A percentile compares a stretch with the other conserved stretches of the same genome.
Evolutionary conservation across 2,329 filamentous ascomycete genomes (phyloP).

Genomic region (Curvularia sp.): DNA sequence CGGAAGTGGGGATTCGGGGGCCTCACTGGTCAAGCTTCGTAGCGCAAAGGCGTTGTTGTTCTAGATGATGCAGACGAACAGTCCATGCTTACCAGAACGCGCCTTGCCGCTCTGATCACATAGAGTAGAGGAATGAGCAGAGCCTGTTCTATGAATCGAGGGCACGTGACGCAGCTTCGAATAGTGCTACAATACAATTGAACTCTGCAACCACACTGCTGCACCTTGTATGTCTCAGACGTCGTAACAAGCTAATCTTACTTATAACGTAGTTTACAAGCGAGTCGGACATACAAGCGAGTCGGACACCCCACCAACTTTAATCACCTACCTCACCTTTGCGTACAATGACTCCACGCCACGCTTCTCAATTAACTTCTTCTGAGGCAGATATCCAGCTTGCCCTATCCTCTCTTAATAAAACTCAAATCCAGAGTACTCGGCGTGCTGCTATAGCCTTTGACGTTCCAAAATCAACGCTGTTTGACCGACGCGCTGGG

Average conservation of each 20-base stretch:
- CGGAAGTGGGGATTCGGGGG: conserved; percentile 49
- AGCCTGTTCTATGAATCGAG: background rate
- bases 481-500: too few species aligned
- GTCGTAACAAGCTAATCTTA: background rate
- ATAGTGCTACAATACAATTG: background rate
- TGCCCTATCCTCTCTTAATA: too few species aligned
- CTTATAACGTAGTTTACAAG: too few species aligned
- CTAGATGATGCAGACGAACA: background rate
- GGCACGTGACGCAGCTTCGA: background rate
- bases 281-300: too few species aligned
- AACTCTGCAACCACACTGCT: background rate
- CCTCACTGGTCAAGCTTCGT: conserved; percentile 48
- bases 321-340: too few species aligned
- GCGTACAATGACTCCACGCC: too few species aligned
- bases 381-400: too few species aligned
- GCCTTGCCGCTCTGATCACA: background rate
- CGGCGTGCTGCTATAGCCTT: too few species aligned
- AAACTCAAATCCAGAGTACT: too few species aligned
- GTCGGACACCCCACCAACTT: too few species aligned
- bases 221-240: background rate
- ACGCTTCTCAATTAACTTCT: too few species aligned
- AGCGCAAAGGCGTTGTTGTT: conserved; percentile 11
- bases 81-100: background rate
- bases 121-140: background rate
- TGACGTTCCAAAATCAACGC: too few species aligned